phyloP scores from a whole-genome alignment of 2,329 filamentous ascomycete species.

The Amphichorda felina region DNA sequence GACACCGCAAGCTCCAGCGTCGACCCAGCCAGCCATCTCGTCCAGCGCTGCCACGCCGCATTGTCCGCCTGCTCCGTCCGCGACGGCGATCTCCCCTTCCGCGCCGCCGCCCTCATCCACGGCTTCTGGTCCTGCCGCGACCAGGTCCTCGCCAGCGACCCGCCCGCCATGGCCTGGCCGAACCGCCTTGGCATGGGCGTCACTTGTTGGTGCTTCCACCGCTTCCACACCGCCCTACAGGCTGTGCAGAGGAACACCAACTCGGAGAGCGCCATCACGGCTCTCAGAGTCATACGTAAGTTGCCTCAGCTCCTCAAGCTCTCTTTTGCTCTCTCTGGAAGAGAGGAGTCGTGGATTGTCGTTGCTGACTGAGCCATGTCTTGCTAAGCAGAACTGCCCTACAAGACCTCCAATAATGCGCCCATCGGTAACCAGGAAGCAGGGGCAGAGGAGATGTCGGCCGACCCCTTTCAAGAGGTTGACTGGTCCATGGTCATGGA shows the following conservation, averaged over 20 bases:
- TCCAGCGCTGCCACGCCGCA: constrained; percentile 15
- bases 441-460: too few relatives aligned
- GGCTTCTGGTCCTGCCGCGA: constrained; percentile 32
- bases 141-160: constrained; percentile 23
- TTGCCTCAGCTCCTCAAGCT: too few relatives aligned
- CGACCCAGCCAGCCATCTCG: background rate
- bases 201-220: constrained; percentile 35
- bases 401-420: too few relatives aligned
- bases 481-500: constrained; percentile 39
- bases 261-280: constrained; percentile 16
- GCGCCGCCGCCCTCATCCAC: constrained; percentile 33
- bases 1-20: background rate
- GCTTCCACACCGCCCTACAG: constrained; percentile 36
- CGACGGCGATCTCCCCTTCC: constrained; percentile 35
- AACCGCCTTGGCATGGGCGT: constrained; percentile 36
- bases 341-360: too few relatives aligned
- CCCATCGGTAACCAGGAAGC: too few relatives aligned
- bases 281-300: constrained; percentile 17
- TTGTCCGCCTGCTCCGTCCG: constrained; percentile 30
- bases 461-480: constrained; percentile 28
- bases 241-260: constrained; percentile 20
- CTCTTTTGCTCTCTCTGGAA: too few relatives aligned
- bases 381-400: too few relatives aligned
- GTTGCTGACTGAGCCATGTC: too few relatives aligned
- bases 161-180: constrained; percentile 26